Conservation (phyloP, 2,329 filamentous ascomycete genomes). For the Arthrinium puccinioides region DNA sequence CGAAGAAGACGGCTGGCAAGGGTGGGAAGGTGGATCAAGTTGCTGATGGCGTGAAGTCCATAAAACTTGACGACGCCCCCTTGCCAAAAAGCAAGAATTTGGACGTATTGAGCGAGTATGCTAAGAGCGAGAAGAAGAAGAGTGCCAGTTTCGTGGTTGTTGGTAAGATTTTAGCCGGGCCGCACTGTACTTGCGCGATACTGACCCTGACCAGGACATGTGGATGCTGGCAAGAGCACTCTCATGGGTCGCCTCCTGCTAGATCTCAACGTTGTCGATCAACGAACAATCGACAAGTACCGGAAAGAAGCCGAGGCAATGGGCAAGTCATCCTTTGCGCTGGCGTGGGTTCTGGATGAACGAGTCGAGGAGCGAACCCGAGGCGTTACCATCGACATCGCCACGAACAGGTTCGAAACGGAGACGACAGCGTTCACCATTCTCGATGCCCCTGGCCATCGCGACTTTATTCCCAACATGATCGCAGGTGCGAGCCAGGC, state of each 20-base stretch:
- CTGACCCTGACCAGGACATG: conserved; percentile 59
- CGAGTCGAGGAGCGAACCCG: conserved; percentile 80
- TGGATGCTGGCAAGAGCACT: conserved; percentile 96
- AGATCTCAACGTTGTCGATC: conserved; percentile 81
- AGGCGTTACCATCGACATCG: conserved; percentile 94
- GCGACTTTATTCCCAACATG: conserved; percentile 98
- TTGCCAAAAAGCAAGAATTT: conserved; percentile 69
- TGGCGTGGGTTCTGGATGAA: conserved; percentile 96
- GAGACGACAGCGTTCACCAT: conserved; percentile 84
- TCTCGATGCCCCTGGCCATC: conserved; percentile 87
- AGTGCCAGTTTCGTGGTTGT: conserved; percentile 89
- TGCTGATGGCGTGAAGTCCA: conserved; percentile 25
- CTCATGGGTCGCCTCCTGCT: conserved; percentile 92
- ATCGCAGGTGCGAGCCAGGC: conserved; percentile 94
- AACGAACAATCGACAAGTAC: conserved; percentile 82
- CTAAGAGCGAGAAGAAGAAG: conserved; percentile 68
- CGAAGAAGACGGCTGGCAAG: conserved; percentile 31
- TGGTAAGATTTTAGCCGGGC: conserved; percentile 48
- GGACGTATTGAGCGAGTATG: conserved; percentile 75
- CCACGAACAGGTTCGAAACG: conserved; percentile 90
- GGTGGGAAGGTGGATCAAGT: conserved; percentile 27
- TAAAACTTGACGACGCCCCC: conserved; percentile 44
- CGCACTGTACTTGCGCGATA: background rate
- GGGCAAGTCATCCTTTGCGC: conserved; percentile 89
- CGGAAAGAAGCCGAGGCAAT: conserved; percentile 82